phyloP scores from a whole-genome alignment of 2,329 filamentous ascomycete genomes.

The Xylariaceae sp. region DNA sequence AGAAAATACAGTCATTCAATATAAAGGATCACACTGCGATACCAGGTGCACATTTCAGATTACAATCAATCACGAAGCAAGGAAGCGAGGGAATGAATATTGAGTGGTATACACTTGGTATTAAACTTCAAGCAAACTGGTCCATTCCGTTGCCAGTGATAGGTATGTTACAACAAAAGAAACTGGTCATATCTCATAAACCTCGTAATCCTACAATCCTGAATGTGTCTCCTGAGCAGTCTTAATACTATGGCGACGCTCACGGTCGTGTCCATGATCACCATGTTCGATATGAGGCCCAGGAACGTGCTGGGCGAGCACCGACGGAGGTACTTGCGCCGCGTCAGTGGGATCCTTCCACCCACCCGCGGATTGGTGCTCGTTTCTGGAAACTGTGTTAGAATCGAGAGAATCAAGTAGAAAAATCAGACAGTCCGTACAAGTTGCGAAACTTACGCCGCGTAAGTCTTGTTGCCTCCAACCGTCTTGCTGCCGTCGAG shows the following conservation, averaged over 20 bases:
- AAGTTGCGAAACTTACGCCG: slow-evolving; percentile 35
- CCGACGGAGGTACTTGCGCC: slow-evolving; percentile 52
- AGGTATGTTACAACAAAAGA: too few species aligned
- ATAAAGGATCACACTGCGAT: too few species aligned
- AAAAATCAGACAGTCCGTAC: slow-evolving; percentile 6
- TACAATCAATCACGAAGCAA: too few species aligned
- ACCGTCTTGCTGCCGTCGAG: slow-evolving; percentile 48
- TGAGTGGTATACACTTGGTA: too few species aligned
- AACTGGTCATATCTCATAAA: slow-evolving; percentile 4
- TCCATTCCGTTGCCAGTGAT: too few species aligned
- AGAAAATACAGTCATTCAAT: too few species aligned
- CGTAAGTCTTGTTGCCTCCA: slow-evolving; percentile 48
- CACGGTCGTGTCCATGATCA: slow-evolving; percentile 38
- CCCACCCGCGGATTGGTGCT: not conserved
- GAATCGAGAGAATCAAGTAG: too few species aligned
- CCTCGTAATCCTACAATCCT: slow-evolving; percentile 34
- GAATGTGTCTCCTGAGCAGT: slow-evolving; percentile 44
- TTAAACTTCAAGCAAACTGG: too few species aligned
- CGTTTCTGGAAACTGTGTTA: too few species aligned
- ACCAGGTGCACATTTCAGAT: too few species aligned
- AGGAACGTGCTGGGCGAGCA: slow-evolving; percentile 43
- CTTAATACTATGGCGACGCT: slow-evolving; percentile 40
- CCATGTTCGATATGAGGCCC: slow-evolving; percentile 41
- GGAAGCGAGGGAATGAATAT: too few species aligned
- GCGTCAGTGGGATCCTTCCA: slow-evolving; percentile 48